A percentile compares a stretch with the other conserved stretches of the same genome.
These are phyloP conservation scores for Epichloe gansuensis DNA, from an alignment of 2,329 filamentous ascomycete species.

Conservation along the genomic window DNA sequence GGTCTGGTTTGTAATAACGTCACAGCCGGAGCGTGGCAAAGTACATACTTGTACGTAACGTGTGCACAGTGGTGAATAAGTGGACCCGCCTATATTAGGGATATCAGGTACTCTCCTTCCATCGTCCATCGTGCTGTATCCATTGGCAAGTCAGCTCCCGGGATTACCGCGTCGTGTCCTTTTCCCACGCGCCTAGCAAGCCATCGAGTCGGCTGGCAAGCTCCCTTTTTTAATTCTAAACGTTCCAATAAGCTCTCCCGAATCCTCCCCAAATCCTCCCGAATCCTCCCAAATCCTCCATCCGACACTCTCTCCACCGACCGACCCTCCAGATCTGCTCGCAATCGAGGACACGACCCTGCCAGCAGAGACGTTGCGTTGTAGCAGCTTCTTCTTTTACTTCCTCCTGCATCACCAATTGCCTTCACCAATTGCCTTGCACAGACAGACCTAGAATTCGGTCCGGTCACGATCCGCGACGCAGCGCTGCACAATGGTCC, in stretches of 20 bases:
- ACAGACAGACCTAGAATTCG: background rate
- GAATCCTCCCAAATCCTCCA: background rate
- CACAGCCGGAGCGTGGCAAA: background rate
- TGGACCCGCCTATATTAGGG: background rate
- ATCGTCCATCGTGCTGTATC: background rate
- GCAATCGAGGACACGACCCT: background rate
- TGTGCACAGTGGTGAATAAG: too few species aligned
- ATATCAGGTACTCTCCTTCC: too few species aligned
- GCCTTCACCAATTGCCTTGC: background rate
- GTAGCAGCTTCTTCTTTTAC: background rate
- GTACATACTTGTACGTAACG: too few species aligned
- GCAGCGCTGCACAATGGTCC: constrained; percentile 25
- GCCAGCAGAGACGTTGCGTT: background rate
- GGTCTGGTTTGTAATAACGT: constrained; percentile 3
- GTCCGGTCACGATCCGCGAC: background rate
- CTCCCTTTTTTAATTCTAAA: background rate
- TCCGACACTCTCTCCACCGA: background rate
- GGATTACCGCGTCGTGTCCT: constrained; percentile 8
- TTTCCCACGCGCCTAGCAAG: background rate
- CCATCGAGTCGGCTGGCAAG: background rate
- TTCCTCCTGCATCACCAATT: background rate
- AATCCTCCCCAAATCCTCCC: too few species aligned
- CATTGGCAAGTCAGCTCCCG: background rate
- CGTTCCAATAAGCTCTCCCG: too few species aligned
- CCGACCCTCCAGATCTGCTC: background rate